A percentile compares a stretch with the other conserved stretches of the same genome.
Evolutionary conservation across 169 alveolate species (phyloP).

Genomic region (Besnoitia besnoiti): DNA sequence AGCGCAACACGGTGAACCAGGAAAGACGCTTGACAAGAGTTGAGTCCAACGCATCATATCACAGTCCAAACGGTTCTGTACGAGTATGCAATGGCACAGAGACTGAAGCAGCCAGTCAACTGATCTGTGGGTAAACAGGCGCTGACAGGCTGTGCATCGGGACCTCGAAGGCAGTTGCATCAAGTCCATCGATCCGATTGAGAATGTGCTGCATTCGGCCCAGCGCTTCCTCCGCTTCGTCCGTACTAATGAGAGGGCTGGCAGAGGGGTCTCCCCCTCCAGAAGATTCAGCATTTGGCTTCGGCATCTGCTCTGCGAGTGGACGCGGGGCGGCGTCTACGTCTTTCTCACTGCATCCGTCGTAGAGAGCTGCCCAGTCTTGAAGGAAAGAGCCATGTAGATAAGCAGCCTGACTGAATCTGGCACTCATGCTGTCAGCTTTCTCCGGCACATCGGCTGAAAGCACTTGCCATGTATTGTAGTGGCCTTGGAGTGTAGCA

Average conservation of each 20-base stretch:
- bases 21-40: background rate
- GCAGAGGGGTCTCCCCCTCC: background rate
- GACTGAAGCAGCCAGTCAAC: too few relatives aligned
- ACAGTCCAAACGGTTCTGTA: background rate
- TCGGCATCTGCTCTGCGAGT: background rate
- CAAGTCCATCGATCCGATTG: conserved; percentile 9
- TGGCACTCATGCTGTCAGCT: too few relatives aligned
- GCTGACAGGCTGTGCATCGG: too few relatives aligned
- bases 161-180: conserved; percentile 22
- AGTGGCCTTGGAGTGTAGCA: conserved; percentile 41
- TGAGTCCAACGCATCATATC: too few relatives aligned
- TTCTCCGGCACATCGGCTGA: background rate
- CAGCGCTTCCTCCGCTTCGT: background rate
- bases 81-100: background rate
- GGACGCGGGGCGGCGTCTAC: background rate
- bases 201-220: conserved; percentile 22
- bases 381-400: background rate
- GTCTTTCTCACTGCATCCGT: background rate
- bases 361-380: background rate
- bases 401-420: background rate
- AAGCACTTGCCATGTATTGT: conserved; percentile 34
- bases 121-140: too few relatives aligned
- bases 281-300: background rate
- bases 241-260: background rate
- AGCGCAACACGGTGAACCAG: background rate